Evolutionary conservation across 257 asterid species (phyloP).

Genomic region (Nicotiana sylvestris): DNA sequence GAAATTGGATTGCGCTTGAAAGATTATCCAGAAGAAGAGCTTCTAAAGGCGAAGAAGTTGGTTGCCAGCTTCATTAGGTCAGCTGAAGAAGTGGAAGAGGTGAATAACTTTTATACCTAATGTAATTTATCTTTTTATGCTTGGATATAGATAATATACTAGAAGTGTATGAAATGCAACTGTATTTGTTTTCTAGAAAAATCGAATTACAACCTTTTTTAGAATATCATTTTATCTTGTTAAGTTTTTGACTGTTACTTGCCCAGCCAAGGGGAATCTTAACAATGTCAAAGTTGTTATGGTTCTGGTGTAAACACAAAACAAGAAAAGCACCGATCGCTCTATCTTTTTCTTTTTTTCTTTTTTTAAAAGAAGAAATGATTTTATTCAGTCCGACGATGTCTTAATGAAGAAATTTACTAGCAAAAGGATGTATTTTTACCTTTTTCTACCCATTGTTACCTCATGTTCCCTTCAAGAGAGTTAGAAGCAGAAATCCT

Average conservation of each 20-base stretch:
- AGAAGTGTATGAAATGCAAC: neutral
- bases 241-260: neutral
- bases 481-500: neutral
- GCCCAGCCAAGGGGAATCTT: neutral
- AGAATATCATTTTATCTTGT: neutral
- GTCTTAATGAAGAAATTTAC: neutral
- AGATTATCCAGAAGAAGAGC: slow-evolving; percentile 74
- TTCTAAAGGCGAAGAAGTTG: slow-evolving; percentile 69
- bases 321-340: neutral
- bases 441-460: neutral
- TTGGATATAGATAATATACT: neutral
- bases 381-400: neutral
- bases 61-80: slow-evolving; percentile 82
- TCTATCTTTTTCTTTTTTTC: neutral
- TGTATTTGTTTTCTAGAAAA: neutral
- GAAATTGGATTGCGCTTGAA: slow-evolving; percentile 56
- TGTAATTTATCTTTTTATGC: neutral
- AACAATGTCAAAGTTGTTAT: neutral
- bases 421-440: neutral
- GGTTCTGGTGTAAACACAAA: neutral
- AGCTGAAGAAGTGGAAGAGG: slow-evolving; percentile 98
- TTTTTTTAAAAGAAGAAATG: neutral
- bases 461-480: neutral
- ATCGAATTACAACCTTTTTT: neutral
- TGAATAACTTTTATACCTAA: slow-evolving; percentile 12